Evolutionary conservation across 495 filamentous ascomycete species (phyloP), one percentile per base, ranked within the genome.

Genomic region (Aspergillus cristatus): DNA sequence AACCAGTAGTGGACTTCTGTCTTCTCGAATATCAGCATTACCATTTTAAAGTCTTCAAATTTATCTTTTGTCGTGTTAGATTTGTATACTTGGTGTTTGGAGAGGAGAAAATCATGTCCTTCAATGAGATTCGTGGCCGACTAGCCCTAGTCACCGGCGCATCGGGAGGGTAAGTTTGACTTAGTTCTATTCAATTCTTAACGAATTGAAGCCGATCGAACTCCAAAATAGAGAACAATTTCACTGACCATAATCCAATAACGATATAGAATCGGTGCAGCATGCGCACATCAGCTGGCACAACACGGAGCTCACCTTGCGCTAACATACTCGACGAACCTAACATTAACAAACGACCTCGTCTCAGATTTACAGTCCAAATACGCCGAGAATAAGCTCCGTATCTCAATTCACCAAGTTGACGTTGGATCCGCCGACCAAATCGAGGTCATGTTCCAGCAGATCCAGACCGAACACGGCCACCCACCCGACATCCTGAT

Each of bases 91-190:
- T n/a, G n/a, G n/a, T n/a, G n/a, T n/a, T n/a, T n/a, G n/a, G n/a
- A n/a, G n/a, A n/a, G n/a, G n/a, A n/a, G n/a, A n/a, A n/a, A n/a
- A 45, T 45, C 37, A 28, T 37, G 3, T 35, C 30, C 37, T 61
- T 16, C 54, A 78, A 79, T 47, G 63, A 71, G 22, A 62, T 80
- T 36, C 57, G 50, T 13, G 76, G 75, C 43, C 71, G 73, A 31
- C 61, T 82, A n/a, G 76, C 74, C 41, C 68, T 82, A 3, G 68
- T 82, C 42, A 82, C 78, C 2, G 78, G 78, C 14, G 78, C 76
- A 43, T 80, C 77, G 16, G 76, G 76, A 54, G 76, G 78, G 77
- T 79, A 68, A 45, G 59, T 41, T 18, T n/a, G n/a, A 14, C 29
- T 16, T 14, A n/a, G n/a, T n/a, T n/a, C n/a, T n/a, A n/a, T n/a